Conservation (phyloP, 129 eudicot species). For the Flaveria bidentis region DNA sequence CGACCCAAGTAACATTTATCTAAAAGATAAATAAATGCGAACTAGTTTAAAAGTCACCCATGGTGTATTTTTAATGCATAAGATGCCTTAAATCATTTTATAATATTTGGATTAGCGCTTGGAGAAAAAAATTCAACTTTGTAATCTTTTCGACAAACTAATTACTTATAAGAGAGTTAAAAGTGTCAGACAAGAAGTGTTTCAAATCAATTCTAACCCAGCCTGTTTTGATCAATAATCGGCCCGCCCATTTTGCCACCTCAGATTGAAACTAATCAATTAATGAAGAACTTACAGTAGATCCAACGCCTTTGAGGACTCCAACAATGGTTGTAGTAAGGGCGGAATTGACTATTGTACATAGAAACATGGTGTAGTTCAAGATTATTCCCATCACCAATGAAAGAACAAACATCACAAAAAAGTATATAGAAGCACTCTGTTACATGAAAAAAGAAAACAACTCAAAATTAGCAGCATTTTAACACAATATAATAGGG, state of each 20-base stretch:
- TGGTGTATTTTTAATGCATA: not conserved
- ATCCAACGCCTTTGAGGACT: constrained; percentile 98
- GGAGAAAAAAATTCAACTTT: not conserved
- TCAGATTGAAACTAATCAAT: not conserved
- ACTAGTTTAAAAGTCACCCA: not conserved
- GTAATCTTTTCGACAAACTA: not conserved
- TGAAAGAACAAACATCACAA: constrained; percentile 67
- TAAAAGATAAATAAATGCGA: not conserved
- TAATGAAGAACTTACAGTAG: constrained; percentile 61
- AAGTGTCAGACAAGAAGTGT: not conserved
- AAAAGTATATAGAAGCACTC: constrained; percentile 70
- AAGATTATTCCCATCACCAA: constrained; percentile 95
- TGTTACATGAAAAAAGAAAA: constrained; percentile 39
- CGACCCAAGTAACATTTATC: not conserved
- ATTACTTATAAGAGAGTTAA: not conserved
- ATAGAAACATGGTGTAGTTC: constrained; percentile 96
- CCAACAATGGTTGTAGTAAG: constrained; percentile 96
- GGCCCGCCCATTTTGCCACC: not conserved
- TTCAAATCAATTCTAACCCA: not conserved
- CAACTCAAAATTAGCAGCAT: constrained; percentile 9
- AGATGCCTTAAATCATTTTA: not conserved
- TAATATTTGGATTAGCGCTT: not conserved
- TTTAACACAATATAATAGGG: not conserved
- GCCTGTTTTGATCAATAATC: not conserved
- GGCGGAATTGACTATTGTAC: constrained; percentile 98